Percentiles rank a stretch among this genome's conserved stretches.
These are phyloP conservation scores for Tricholoma sp. DNA, from an alignment of 768 basidiomycete genomes.

Conservation along the genomic window DNA sequence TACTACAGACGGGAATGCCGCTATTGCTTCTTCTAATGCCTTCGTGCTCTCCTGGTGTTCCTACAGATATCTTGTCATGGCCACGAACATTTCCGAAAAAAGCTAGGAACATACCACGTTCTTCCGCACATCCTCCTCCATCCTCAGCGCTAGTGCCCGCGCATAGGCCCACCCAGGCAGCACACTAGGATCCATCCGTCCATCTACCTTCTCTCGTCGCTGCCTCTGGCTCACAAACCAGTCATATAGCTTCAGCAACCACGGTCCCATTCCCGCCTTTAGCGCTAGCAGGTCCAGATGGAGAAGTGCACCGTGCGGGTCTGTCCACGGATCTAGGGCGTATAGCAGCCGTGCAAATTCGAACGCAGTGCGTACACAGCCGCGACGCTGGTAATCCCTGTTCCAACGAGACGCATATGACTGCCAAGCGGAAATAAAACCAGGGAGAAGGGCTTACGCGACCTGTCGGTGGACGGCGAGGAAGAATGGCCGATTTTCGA, in stretches of 20 bases:
- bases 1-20: slow-evolving; percentile 75
- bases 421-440: neutral
- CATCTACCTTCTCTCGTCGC: slow-evolving; percentile 12
- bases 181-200: slow-evolving; percentile 45
- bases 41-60: slow-evolving; percentile 54
- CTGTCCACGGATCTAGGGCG: slow-evolving; percentile 79
- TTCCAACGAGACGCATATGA: neutral
- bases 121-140: slow-evolving; percentile 42
- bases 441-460: slow-evolving; percentile 42
- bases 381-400: slow-evolving; percentile 84
- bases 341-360: slow-evolving; percentile 87
- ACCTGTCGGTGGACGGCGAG: slow-evolving; percentile 82
- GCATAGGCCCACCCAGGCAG: slow-evolving; percentile 80
- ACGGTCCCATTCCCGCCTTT: slow-evolving; percentile 74
- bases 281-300: slow-evolving; percentile 84
- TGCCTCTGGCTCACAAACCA: slow-evolving; percentile 30
- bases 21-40: slow-evolving; percentile 70
- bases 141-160: slow-evolving; percentile 61
- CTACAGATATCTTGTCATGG: slow-evolving; percentile 22
- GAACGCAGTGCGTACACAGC: slow-evolving; percentile 85
- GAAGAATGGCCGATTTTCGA: slow-evolving; percentile 93
- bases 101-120: slow-evolving; percentile 23
- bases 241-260: slow-evolving; percentile 71
- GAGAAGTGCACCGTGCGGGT: slow-evolving; percentile 82
- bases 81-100: neutral